Base-by-base conservation (phyloP, 495 filamentous ascomycete species). In the Geoglossum glabrum region DNA sequence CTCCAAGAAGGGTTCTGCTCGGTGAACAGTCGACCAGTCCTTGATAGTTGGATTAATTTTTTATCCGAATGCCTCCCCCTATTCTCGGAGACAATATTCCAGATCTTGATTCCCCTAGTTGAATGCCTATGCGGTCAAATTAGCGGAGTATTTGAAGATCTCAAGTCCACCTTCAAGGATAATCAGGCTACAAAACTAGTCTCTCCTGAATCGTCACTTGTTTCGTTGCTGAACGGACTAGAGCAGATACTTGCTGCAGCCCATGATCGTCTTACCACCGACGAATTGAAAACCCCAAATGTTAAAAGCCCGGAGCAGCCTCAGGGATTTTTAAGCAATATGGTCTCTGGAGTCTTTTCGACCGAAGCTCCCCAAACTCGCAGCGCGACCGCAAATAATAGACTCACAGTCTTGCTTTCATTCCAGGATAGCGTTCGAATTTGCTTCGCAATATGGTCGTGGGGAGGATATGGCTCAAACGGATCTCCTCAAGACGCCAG, bases 401-500 rank as follows among this genome's bases (percentile, higher is more conserved):
- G 90, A 40, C 74, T 99, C 26, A 96, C 90, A 0, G 92, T 99
- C 21, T 70, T 96, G 10, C 75, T 99, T n/a, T 90, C 89, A 31
- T 95, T 99, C 69, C 90, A 97, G 68, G 92, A 99, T 67, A 86
- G 88, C 13, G 85, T 95, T 57, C 80, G 85, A 34, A 83, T 92
- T 28, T 94, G 88, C 67, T 93, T 95, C 66, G 79, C 75, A 4
- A 90, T 99, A 28, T 99, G 92, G 93, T 86, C 87, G 2, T 99
- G 92, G 92, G 85, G 84, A 9, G 78, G 76, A 57, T 77, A 81
- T 59, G 78, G 81, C 33, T 70, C 71, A 54, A 78, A 76, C 47
- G 76, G 69, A 17, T 63, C 66, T 15, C 65, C 67, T 23, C 77
- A 83, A 25, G 88, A 96, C 67, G 62, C 71, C 3, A 74, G 77